Base-by-base conservation (phyloP, 441 rosid species). In the Eugenia klotzschiana region DNA sequence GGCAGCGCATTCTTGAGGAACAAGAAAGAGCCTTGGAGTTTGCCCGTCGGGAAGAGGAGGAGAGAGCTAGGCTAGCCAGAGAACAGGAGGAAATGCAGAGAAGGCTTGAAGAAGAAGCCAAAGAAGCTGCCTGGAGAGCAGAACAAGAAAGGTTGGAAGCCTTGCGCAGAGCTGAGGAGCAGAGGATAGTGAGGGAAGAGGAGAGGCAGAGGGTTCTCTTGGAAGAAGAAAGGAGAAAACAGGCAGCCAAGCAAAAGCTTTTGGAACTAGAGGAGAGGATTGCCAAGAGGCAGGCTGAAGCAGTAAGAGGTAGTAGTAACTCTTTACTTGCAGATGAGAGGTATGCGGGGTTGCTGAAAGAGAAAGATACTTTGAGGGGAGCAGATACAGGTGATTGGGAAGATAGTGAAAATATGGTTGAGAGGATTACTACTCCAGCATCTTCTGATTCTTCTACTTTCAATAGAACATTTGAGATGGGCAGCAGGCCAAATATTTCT, bases 211-310 rank as follows among this genome's bases (percentile, higher is more conserved):
- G 92, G 91, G 87, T 93, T 80, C 37, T 89, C 81, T 86, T 95
- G 93, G 99, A 97, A 90, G 98, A 95, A 86, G 99, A 97, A 87
- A 94, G 99, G 89, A 92, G 99, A 89, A 94, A 93, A 86, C 98
- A 93, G 83, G 98, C 98, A 88, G 98, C 99, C 37, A 95, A 94
- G 87, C 97, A 93, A 83, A 97, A 95, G 89, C 98, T 97, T 86
- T 86, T 97, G 53, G 99, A 97, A 87, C 88, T 97, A 91, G 98
- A 97, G 88, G 96, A 97, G 89, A 93, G 84, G 85, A 97, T 97
- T 73, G 97, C 99, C 51, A 94, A 90, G 90, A 92, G 98, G 90
- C 92, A 91, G 84, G 91, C 92, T 83, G 98, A 92, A 86, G 88
- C 89, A 80, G 87, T 80, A 29, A 92, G 82, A 80, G 87, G 87